Conservation (phyloP, 208 protist species). For the Acanthamoeba royreba region DNA sequence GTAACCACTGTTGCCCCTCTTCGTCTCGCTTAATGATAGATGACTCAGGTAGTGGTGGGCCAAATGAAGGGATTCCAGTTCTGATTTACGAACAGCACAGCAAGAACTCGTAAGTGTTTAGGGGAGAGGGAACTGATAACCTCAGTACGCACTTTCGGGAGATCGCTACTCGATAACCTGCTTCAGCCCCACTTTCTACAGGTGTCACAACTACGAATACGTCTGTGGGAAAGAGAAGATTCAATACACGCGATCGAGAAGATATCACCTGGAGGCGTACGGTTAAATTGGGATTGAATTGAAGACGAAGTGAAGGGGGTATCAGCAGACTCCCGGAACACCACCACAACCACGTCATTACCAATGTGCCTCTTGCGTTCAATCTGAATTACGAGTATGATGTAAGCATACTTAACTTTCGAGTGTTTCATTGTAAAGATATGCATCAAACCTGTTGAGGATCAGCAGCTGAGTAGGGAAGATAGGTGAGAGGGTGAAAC, state of each 20-base stretch:
- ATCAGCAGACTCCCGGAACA: not conserved
- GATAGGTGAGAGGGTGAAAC: conserved; percentile 2
- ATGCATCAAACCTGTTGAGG: not conserved
- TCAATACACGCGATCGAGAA: not conserved
- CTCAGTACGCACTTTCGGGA: not conserved
- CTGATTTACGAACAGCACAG: not conserved
- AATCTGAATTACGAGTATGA: not conserved
- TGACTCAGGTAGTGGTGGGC: not conserved
- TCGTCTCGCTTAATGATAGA: not conserved
- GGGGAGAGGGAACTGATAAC: not conserved
- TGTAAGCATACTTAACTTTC: no score
- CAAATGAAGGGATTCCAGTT: not conserved
- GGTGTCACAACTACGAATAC: not conserved
- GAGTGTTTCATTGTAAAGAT: not conserved
- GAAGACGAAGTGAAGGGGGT: not conserved
- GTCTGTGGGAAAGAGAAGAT: not conserved
- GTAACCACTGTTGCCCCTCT: not conserved
- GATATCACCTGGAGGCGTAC: not conserved
- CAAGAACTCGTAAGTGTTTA: not conserved
- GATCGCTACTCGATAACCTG: not conserved
- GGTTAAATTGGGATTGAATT: not conserved
- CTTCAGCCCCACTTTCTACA: not conserved
- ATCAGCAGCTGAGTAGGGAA: not conserved
- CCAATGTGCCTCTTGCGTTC: not conserved
- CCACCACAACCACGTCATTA: not conserved